Evolutionary conservation across 345 rosid genomes (phyloP).

Genomic region (Boechera retrofracta): DNA sequence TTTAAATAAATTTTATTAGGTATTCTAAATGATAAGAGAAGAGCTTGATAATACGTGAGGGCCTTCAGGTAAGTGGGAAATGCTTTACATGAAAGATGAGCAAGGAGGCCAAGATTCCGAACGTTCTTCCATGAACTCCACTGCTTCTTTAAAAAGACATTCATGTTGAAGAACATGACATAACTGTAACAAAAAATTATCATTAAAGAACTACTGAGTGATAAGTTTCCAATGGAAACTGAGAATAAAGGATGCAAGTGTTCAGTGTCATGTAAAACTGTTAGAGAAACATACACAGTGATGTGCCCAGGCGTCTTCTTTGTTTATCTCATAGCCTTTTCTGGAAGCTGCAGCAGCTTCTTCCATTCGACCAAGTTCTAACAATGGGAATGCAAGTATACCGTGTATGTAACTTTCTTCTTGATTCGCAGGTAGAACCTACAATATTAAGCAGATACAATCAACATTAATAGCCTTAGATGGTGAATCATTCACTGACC

Average conservation of each 20-base stretch:
- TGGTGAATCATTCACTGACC: neutral
- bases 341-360: constrained; percentile 85
- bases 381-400: constrained; percentile 82
- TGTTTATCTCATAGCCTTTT: constrained; percentile 73
- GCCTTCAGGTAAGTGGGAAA: constrained; percentile 10
- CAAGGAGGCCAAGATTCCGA: constrained; percentile 70
- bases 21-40: constrained; percentile 4
- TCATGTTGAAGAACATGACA: constrained; percentile 88
- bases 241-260: neutral
- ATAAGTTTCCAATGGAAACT: neutral
- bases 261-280: neutral
- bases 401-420: constrained; percentile 75
- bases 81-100: constrained; percentile 75
- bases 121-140: constrained; percentile 77
- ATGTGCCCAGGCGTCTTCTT: constrained; percentile 81
- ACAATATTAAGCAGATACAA: constrained; percentile 19
- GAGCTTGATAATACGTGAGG: constrained; percentile 8
- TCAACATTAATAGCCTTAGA: neutral
- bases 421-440: constrained; percentile 74
- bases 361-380: constrained; percentile 80
- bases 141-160: constrained; percentile 84
- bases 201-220: neutral
- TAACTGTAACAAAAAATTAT: constrained; percentile 54
- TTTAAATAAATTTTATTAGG: neutral
- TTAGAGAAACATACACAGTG: constrained; percentile 70